These are phyloP conservation scores for Penicillium bialowiezense DNA, from an alignment of 495 filamentous ascomycete species.

Conservation along the genomic window DNA sequence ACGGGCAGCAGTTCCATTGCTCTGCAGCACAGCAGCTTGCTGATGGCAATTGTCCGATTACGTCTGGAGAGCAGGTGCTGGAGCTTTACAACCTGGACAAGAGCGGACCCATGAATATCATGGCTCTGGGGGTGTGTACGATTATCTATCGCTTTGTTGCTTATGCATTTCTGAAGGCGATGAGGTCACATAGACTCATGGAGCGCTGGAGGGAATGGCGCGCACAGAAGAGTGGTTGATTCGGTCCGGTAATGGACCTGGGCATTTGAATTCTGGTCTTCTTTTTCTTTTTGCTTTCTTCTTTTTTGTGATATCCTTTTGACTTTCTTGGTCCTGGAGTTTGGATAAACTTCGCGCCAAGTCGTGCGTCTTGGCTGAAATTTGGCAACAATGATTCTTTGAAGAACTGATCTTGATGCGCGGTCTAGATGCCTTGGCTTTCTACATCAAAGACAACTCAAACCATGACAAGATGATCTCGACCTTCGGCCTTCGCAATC, in stretches of 20 bases:
- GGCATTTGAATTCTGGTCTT: too few relatives aligned
- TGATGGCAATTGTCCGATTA: constrained; percentile 57
- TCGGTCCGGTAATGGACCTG: too few relatives aligned
- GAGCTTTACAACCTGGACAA: constrained; percentile 60
- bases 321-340: not conserved
- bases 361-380: too few relatives aligned
- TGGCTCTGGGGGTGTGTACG: constrained; percentile 56
- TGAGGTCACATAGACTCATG: constrained; percentile 26
- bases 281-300: not conserved
- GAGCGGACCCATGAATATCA: constrained; percentile 53
- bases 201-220: constrained; percentile 27
- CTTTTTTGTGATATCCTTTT: not conserved
- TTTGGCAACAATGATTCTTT: not conserved
- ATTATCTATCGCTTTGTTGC: constrained; percentile 64
- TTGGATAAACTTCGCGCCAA: not conserved
- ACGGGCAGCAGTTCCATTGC: constrained; percentile 58
- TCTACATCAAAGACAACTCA: not conserved
- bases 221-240: constrained; percentile 4
- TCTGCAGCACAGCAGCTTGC: constrained; percentile 50
- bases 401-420: not conserved
- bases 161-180: constrained; percentile 56
- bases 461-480: not conserved
- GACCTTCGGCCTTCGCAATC: not conserved
- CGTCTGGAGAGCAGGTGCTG: constrained; percentile 61
- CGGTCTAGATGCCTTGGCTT: not conserved